Evolutionary conservation across 1,139 yeast genomes (phyloP), one percentile per base, ranked within the genome.

Genomic region (Zygosaccharomyces sapae): DNA sequence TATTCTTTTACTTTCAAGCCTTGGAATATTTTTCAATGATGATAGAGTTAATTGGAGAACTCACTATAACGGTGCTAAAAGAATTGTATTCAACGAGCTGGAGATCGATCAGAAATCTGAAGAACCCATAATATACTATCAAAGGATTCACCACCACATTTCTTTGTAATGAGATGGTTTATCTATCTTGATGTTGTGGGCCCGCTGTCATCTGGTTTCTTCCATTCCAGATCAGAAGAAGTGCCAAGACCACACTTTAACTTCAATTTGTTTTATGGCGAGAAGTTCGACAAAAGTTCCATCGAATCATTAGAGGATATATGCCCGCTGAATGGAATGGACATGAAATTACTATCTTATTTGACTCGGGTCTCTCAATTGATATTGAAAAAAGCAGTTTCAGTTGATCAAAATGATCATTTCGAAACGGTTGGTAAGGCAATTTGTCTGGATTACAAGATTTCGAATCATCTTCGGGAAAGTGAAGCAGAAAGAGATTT

Each of bases 141-240:
- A 13, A 5, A 58, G 37, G 70, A 68, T 39, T 62, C 70, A 6
- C 76, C 79, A 53, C 71, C 82, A 7, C 67, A 80, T 1, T 81
- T 73, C 54, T 85, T 86, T 57, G 67, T 86, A 47, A 72, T 80
- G 61, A 68, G 92, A 47, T 82, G 90, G 85, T 82, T 81, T 58
- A 84, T 83, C 0, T 85, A 83, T 55, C 70, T 83, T 40, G 90
- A 84, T 57, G 79, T 83, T 1, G 73, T 85, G 33, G 87, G 89
- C 25, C 20, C 31, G 43, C 25, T 50, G 2, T 50, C 53, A 5
- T 50, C 53, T 9, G 51, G 45, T 5, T 41, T 43, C 8, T 39
- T 35, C 20, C 20, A 22, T 10, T 16, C 27, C 7, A 24, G 19
- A 8, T 22, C 34, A 6, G 47, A 37, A 12, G 37, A 29, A 5